Evolutionary conservation across 2,329 filamentous ascomycete genomes (phyloP), one percentile per base, ranked within the genome.

Genomic region (Torrubiella hemipterigena): DNA sequence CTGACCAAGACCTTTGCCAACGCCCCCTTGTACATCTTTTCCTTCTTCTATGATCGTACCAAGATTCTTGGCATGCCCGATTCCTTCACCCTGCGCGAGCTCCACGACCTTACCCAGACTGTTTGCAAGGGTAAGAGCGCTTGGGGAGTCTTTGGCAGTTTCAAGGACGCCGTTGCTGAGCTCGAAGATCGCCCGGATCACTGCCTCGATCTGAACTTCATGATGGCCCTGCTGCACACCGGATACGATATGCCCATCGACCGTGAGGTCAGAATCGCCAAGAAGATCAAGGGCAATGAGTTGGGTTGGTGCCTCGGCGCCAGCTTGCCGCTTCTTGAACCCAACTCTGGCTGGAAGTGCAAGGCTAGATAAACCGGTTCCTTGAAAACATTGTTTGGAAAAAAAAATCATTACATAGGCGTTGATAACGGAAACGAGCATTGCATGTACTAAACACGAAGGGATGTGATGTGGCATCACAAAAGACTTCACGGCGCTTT

Each of bases 201-300:
- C 57, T 98, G 91, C 59, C 62, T 98, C 47, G 91, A 98, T 57
- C 64, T 98, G 46, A 98, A 84, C 64, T 98, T 96, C 52, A 95
- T 95, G 85, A 63, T 93, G 46, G 83, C 83, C 17, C 66, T 98
- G 35, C 63, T 96, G 33, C 87, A 96, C 58, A 93, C 85, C 6
- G 91, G 91, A 4, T 98, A 98, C 49, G 91, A 96, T 44, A 95
- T 98, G 85, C 89, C 89, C 4, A 78, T 96, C 46, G 84, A 94
- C 44, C 73, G 93, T 23, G 91, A 98, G 58, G 86, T 98, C 42
- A 89, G 83, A 68, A 93, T 95, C 51, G 91, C 89, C 37, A 98
- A 98, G 81, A 94, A 95, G 70, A 93, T 98, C 51, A 89, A 93
- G 64, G 78, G 77, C 34, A 95, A 95, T 55, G 93, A 98, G 63